Evolutionary conservation across 148 eudicot species (phyloP).

Genomic region (Camellia sinensis): DNA sequence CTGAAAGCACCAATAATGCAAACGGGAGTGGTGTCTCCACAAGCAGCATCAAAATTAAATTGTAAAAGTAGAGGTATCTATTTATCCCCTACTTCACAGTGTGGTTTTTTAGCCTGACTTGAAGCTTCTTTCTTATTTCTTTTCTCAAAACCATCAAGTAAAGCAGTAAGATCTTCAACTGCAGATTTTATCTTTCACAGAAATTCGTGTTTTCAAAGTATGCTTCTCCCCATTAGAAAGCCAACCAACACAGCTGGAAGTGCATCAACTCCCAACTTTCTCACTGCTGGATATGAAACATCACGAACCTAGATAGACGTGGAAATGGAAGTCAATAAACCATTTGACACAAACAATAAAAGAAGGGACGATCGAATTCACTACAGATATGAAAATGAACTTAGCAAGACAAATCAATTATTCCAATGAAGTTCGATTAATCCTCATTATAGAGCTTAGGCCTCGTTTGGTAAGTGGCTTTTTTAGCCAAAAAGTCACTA

Average conservation of each 20-base stretch:
- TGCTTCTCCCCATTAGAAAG: no score
- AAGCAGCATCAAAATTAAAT: slow-evolving; percentile 56
- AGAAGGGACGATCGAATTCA: neutral
- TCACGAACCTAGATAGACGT: no score
- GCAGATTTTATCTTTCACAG: slow-evolving; percentile 85
- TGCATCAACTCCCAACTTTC: no score
- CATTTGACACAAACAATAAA: neutral
- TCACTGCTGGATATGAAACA: no score
- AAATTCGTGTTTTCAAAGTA: slow-evolving; percentile 4
- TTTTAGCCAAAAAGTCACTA: no score
- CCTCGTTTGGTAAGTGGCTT: no score
- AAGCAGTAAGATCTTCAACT: slow-evolving; percentile 62
- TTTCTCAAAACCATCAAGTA: slow-evolving; percentile 69
- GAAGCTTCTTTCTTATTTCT: slow-evolving; percentile 57
- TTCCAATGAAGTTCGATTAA: neutral
- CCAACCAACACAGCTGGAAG: no score
- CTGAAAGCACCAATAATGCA: slow-evolving; percentile 83
- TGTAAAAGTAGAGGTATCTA: slow-evolving; percentile 53
- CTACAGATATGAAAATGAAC: neutral
- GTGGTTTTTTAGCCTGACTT: slow-evolving; percentile 35
- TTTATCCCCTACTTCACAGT: slow-evolving; percentile 43
- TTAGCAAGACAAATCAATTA: no score
- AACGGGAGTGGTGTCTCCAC: slow-evolving; percentile 71
- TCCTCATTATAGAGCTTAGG: neutral
- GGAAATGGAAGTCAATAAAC: neutral